phyloP scores from a whole-genome alignment of 176 grass and related monocot genomes.

The Hordeum marinum region DNA sequence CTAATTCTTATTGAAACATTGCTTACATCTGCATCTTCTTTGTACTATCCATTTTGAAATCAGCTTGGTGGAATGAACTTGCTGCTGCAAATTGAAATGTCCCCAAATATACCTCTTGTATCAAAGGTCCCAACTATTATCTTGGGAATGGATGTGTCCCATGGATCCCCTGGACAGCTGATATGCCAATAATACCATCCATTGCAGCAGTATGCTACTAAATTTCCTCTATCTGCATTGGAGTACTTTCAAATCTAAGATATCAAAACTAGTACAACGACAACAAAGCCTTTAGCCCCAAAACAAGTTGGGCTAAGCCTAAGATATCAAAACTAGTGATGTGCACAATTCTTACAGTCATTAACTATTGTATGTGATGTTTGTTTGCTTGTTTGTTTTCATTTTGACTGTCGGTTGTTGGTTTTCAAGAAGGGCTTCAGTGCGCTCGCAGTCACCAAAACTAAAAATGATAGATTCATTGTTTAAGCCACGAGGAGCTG shows the following conservation, averaged over 20 bases:
- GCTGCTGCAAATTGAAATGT: conserved; percentile 46
- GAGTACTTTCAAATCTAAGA: not conserved
- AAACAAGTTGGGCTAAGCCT: too few species aligned
- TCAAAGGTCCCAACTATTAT: conserved; percentile 74
- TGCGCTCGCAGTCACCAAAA: conserved; percentile 68
- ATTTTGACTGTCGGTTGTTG: conserved; percentile 55
- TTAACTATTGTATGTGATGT: not conserved
- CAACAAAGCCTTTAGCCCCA: too few species aligned
- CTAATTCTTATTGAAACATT: not conserved
- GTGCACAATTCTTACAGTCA: not conserved
- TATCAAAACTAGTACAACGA: too few species aligned
- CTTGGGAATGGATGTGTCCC: conserved; percentile 78
- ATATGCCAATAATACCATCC: too few species aligned
- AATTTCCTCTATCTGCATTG: not conserved
- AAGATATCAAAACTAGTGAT: not conserved
- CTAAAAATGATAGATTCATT: conserved; percentile 86
- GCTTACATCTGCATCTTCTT: not conserved
- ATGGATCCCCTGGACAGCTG: conserved; percentile 79
- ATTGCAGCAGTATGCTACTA: conserved; percentile 62
- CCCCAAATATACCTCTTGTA: conserved; percentile 46
- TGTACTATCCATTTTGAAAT: not conserved
- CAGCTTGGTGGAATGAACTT: conserved; percentile 89
- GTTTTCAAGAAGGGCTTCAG: conserved; percentile 79
- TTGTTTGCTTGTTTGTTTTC: not conserved
- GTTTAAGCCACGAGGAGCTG: conserved; percentile 49